phyloP scores from a whole-genome alignment of 805 yeast species.

The Wickerhamiella lipophila region DNA sequence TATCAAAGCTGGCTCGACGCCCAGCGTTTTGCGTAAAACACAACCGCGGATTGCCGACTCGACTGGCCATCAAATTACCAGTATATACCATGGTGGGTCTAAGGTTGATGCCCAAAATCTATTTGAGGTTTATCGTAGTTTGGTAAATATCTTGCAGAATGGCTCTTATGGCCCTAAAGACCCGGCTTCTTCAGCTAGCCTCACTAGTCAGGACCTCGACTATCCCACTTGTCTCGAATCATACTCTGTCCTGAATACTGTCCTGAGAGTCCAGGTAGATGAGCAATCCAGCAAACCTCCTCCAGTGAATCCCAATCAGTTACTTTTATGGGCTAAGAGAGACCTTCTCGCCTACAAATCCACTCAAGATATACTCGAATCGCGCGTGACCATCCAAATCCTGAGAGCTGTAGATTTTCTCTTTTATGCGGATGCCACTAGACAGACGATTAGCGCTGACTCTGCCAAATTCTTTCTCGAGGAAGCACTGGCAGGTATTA shows the following conservation, averaged over 20 bases:
- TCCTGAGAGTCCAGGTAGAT: not conserved
- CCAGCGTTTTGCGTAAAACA: not conserved
- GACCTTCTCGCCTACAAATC: slow-evolving; percentile 4
- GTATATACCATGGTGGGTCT: slow-evolving; percentile 4
- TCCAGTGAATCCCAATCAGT: slow-evolving; percentile 1
- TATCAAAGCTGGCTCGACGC: not conserved
- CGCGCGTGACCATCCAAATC: slow-evolving; percentile 17
- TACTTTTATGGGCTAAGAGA: slow-evolving; percentile 4
- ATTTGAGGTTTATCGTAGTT: not conserved
- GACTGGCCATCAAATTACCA: not conserved
- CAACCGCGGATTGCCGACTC: not conserved
- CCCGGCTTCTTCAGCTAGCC: not conserved
- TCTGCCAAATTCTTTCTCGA: slow-evolving; percentile 9
- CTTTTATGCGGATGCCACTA: slow-evolving; percentile 7
- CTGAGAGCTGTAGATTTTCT: slow-evolving; percentile 15
- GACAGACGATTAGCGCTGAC: not conserved
- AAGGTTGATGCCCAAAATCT: not conserved
- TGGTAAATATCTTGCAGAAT: not conserved
- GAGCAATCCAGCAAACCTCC: not conserved
- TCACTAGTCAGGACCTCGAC: slow-evolving; percentile 6
- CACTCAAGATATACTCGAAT: slow-evolving; percentile 13
- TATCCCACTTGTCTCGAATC: slow-evolving; percentile 11
- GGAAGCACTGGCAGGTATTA: slow-evolving; percentile 11
- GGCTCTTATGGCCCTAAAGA: not conserved
- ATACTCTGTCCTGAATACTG: slow-evolving; percentile 6